Evolutionary conservation across 768 basidiomycete species (phyloP), one percentile per base, ranked within the genome.

Genomic region (Boletus subparvulus): DNA sequence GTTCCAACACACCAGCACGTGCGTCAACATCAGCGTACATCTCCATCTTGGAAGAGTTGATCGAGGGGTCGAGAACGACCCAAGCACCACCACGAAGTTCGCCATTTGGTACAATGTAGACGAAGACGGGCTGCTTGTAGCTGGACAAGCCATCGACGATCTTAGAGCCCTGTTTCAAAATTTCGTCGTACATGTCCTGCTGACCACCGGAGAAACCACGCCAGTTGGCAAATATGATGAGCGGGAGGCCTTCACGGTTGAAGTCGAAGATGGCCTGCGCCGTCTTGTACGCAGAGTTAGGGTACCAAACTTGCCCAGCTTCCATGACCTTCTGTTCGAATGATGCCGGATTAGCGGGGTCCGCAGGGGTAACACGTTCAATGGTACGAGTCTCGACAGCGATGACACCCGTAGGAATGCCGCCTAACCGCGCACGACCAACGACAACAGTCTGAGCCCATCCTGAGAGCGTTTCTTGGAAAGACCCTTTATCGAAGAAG

Each of bases 271-370:
- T 98, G 16, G 97, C 96, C 68, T 98, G 97, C 9, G 95, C 97
- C 9, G 97, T 99, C 82, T 99, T 99, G 80, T 97, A 95, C 7
- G 97, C 95, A 6, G 94, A 96, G 74, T 99, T 98, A 36, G 97
- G 97, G 73, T 98, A 98, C 97, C 97, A 99, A 26, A 98, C 97
- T 74, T 96, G 94, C 63, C 97, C 97, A n/a, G 97, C 97, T 71
- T 98, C 95, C 88, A 98, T 96, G 73, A 98, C 94, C 64, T 88
- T 88, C 68, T 95, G 95, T 73, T 99, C 97, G 72, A 95, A 92
- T 8, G 96, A 98, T 14, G 89, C 81, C 4, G 96, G 90, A 73
- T 98, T 99, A 51, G 97, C 97, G 13, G 97, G 97, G 65, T 99
- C 97, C 42, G 97, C 97, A 33, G 97, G 95, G 39, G 98, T 90